Base-by-base conservation (phyloP, 257 asterid genomes). In the Haberlea rhodopensis region DNA sequence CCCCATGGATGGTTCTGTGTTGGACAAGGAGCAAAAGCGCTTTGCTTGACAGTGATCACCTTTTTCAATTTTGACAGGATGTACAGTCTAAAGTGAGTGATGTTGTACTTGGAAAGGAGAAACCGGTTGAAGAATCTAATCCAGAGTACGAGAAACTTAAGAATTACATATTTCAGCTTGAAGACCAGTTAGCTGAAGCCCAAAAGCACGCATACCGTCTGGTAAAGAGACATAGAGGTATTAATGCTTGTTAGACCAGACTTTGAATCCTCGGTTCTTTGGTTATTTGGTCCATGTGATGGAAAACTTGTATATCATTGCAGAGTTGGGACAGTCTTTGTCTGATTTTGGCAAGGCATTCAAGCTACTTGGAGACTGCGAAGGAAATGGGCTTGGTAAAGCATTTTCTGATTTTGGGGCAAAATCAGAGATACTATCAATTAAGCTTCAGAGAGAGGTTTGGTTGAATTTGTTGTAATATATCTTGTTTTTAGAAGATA, bases 191-290 rank as follows among this genome's bases (percentile, higher is more conserved):
- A 71, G 85, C 92, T 75, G 99, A 94, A 76, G 97, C 99, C 63
- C 99, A 94, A 78, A 94, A 90, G 75, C 99, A 94, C 75, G 95
- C 99, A 55, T 90, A 77, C 76, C 90, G 95, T 68, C 99, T 94
- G 53, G 97, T 94, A 63, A 94, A 87, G 88, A 90, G 99, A 64
- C 99, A 94, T 73, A 80, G 90, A 76, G 99, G 99, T 87, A 80
- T 19, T 22, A 48, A 57, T 56, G 20, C n/a, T 40, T 9, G 13
- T 20, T 9, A 23, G 27, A 16, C 16, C 21, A 8, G 24, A 29
- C 27, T 62, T 69, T 18, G 1, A 55, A 4, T 6, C 62, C 62
- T 6, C 11, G 37, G n/a, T n/a, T n/a, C n/a, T n/a, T n/a, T n/a
- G n/a, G 9, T 46, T 15, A 66, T 43, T 32, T 40, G 63, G 69